A percentile compares a stretch with the other conserved stretches of the same genome.
These are phyloP conservation scores for Termitomyces eurrhizus DNA, from an alignment of 768 basidiomycete species.

Conservation along the genomic window DNA sequence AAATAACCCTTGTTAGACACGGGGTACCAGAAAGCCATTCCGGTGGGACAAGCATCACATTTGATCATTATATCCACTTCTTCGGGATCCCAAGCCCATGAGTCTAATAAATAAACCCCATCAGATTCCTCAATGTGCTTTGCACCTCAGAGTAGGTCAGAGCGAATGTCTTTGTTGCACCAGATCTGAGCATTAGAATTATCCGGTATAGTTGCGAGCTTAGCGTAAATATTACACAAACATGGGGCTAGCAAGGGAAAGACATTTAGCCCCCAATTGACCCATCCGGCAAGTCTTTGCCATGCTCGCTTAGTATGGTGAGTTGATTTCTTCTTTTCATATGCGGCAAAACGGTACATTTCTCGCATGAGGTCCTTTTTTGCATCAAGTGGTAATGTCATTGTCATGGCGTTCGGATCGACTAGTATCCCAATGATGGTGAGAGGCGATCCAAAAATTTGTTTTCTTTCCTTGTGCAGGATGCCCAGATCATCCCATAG, in stretches of 20 bases:
- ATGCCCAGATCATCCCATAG: neutral
- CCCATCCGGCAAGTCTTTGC: no score
- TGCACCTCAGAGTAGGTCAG: conserved; percentile 23
- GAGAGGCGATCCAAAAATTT: neutral
- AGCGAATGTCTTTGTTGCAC: conserved; percentile 14
- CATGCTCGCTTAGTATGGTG: no score
- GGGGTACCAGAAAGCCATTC: conserved; percentile 22
- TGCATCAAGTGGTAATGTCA: neutral
- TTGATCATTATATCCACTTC: accelerated
- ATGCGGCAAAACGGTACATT: neutral
- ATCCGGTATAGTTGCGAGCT: neutral
- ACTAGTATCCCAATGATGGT: neutral
- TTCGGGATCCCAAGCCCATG: neutral
- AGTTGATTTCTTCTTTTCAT: neutral
- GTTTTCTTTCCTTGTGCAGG: neutral
- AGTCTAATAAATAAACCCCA: conserved; percentile 21
- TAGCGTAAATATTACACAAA: neutral
- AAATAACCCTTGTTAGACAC: conserved; percentile 11
- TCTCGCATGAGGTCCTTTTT: neutral
- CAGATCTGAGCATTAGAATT: no score
- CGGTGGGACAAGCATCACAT: conserved; percentile 16
- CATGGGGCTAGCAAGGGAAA: neutral
- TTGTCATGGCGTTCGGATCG: neutral
- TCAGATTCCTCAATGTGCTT: conserved; percentile 9
- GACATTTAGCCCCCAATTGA: neutral